Conservation (phyloP, 257 asterid species). For the Thymus mandschuricus region DNA sequence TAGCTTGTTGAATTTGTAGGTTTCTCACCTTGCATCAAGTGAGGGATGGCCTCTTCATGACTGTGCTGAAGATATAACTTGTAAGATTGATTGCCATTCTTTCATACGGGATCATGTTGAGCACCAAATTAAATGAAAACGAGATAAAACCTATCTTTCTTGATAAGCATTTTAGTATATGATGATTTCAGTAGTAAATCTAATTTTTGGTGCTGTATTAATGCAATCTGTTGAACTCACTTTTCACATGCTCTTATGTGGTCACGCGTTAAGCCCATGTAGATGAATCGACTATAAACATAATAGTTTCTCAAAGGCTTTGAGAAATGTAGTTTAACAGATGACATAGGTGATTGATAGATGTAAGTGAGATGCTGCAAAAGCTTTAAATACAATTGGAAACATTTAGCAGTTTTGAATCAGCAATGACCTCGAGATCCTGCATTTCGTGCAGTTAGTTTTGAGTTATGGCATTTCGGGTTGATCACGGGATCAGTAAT, state of each 20-base stretch:
- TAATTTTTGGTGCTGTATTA: background rate
- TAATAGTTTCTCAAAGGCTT: background rate
- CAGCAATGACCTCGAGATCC: background rate
- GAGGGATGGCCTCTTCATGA: slow-evolving; percentile 78
- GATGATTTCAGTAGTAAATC: background rate
- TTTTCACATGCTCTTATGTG: background rate
- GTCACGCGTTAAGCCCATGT: background rate
- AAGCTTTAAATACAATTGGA: background rate
- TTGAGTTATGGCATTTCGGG: slow-evolving; percentile 76
- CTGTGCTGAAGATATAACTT: slow-evolving; percentile 56
- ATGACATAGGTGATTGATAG: background rate
- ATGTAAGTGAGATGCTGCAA: background rate
- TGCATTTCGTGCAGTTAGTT: slow-evolving; percentile 53
- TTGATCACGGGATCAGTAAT: slow-evolving; percentile 71
- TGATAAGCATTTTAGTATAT: slow-evolving; percentile 7
- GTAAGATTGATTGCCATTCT: slow-evolving; percentile 44
- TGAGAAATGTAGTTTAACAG: background rate
- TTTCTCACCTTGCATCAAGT: slow-evolving; percentile 65
- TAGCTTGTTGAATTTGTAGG: slow-evolving; percentile 47
- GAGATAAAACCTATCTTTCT: background rate
- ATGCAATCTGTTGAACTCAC: background rate
- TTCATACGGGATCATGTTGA: slow-evolving; percentile 10
- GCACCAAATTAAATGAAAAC: background rate
- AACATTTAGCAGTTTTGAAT: background rate
- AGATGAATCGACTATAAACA: background rate